Conservation (phyloP, 192 early-diverging fungal species). For the Coemansia sp. region DNA sequence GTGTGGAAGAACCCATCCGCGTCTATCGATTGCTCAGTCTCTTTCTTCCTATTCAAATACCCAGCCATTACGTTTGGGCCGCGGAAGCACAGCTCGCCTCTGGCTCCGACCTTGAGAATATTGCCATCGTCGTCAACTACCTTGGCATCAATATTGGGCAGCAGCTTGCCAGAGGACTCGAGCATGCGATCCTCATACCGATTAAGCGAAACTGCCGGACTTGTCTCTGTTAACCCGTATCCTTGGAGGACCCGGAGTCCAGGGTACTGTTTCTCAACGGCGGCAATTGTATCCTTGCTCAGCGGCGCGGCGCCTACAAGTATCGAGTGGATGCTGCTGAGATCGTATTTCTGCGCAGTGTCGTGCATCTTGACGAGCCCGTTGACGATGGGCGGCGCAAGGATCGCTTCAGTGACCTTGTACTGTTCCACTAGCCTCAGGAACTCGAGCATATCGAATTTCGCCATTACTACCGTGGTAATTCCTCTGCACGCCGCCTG, state of each 20-base stretch:
- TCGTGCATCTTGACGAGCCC: slow-evolving; percentile 67
- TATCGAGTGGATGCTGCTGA: slow-evolving; percentile 63
- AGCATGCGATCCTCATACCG: background rate
- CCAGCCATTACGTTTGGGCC: slow-evolving; percentile 88
- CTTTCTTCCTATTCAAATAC: slow-evolving; percentile 77
- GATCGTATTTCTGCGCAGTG: slow-evolving; percentile 60
- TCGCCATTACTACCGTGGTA: slow-evolving; percentile 64
- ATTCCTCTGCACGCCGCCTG: slow-evolving; percentile 23
- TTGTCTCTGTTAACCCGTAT: slow-evolving; percentile 66
- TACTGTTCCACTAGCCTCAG: slow-evolving; percentile 63
- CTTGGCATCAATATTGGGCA: slow-evolving; percentile 72
- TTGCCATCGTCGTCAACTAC: slow-evolving; percentile 65
- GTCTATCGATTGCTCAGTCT: slow-evolving; percentile 69
- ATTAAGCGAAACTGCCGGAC: slow-evolving; percentile 34
- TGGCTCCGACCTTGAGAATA: slow-evolving; percentile 31
- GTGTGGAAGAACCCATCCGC: slow-evolving; percentile 80
- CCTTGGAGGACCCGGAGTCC: slow-evolving; percentile 55
- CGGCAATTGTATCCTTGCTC: slow-evolving; percentile 36
- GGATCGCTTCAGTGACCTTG: slow-evolving; percentile 59
- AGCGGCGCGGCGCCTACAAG: slow-evolving; percentile 81
- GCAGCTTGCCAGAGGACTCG: slow-evolving; percentile 68
- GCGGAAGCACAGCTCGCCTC: slow-evolving; percentile 83
- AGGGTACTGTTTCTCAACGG: slow-evolving; percentile 41
- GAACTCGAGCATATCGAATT: slow-evolving; percentile 67
- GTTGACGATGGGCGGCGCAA: slow-evolving; percentile 69